A percentile compares a stretch with the other conserved stretches of the same genome.
Conservation (phyloP, 106 monocot species). For the Alisma plantagoaquatica region DNA sequence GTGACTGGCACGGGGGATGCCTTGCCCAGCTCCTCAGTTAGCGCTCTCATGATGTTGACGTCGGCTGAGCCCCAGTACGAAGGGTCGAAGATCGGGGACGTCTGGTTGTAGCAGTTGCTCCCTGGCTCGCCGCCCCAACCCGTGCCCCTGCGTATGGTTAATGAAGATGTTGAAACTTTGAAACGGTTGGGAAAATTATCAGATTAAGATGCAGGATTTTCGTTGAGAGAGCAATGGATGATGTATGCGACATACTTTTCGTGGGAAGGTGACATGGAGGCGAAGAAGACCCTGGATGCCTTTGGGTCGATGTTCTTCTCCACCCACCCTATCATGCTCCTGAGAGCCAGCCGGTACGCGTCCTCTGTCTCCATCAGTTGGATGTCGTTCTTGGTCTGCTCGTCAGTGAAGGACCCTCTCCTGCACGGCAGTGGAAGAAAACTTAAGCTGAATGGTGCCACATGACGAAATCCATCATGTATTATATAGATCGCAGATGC, state of each 20-base stretch:
- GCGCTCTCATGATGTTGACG: constrained; percentile 61
- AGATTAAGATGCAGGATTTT: too few species aligned
- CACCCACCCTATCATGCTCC: constrained; percentile 67
- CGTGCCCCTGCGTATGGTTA: constrained; percentile 55
- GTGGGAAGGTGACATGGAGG: constrained; percentile 91
- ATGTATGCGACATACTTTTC: constrained; percentile 18
- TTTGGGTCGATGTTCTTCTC: constrained; percentile 61
- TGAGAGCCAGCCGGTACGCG: constrained; percentile 55
- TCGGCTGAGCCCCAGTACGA: constrained; percentile 47
- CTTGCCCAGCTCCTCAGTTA: constrained; percentile 29
- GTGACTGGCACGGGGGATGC: constrained; percentile 32
- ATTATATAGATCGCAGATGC: background rate
- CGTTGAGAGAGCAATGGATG: too few species aligned
- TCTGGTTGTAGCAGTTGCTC: constrained; percentile 74
- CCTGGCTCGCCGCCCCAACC: constrained; percentile 53
- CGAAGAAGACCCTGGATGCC: constrained; percentile 56
- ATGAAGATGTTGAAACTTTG: too few species aligned
- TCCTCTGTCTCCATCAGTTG: constrained; percentile 53
- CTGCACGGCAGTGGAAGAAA: constrained; percentile 23
- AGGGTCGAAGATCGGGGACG: constrained; percentile 35
- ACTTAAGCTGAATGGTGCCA: too few species aligned
- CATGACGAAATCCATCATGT: too few species aligned
- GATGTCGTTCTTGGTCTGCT: constrained; percentile 59
- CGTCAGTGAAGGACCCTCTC: constrained; percentile 48
- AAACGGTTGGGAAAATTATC: too few species aligned